phyloP scores from a whole-genome alignment of 2,329 filamentous ascomycete genomes.

The Coleophoma cylindrospora region DNA sequence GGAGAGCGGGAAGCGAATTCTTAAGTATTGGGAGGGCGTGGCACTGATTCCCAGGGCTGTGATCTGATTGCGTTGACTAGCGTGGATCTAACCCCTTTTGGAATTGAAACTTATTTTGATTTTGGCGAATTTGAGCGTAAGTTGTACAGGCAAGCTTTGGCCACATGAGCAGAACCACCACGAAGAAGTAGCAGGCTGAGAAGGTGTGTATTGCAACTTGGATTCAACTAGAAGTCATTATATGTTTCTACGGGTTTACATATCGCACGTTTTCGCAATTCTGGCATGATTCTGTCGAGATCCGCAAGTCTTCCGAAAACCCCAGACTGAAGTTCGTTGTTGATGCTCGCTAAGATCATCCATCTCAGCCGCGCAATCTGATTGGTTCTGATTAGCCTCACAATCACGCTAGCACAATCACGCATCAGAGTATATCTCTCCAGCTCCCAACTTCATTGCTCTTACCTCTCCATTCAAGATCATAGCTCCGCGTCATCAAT shows the following conservation, averaged over 20 bases:
- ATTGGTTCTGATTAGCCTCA: constrained; percentile 1
- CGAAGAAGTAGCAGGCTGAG: not conserved
- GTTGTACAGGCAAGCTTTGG: no score
- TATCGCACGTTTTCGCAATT: no score
- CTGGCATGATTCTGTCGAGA: no score
- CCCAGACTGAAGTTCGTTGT: not conserved
- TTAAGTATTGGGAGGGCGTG: constrained; percentile 18
- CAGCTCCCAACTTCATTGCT: constrained; percentile 13
- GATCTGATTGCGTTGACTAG: constrained; percentile 1
- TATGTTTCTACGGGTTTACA: not conserved
- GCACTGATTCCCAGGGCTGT: constrained; percentile 14
- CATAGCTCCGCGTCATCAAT: constrained; percentile 5
- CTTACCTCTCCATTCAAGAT: constrained; percentile 10
- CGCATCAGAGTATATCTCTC: constrained; percentile 9
- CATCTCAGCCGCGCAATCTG: not conserved
- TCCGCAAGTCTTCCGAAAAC: not conserved
- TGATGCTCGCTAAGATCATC: not conserved
- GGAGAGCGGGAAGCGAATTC: constrained; percentile 10
- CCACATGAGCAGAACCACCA: not conserved
- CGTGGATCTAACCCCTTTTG: constrained; percentile 14
- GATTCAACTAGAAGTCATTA: no score
- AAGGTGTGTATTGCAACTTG: no score
- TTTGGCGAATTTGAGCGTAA: no score
- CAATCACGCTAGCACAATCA: not conserved
- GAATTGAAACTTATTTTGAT: not conserved